Percentiles rank a stretch among this genome's conserved stretches.
These are phyloP conservation scores for Chaetomium fimeti DNA, from an alignment of 495 filamentous ascomycete genomes.

Conservation along the genomic window DNA sequence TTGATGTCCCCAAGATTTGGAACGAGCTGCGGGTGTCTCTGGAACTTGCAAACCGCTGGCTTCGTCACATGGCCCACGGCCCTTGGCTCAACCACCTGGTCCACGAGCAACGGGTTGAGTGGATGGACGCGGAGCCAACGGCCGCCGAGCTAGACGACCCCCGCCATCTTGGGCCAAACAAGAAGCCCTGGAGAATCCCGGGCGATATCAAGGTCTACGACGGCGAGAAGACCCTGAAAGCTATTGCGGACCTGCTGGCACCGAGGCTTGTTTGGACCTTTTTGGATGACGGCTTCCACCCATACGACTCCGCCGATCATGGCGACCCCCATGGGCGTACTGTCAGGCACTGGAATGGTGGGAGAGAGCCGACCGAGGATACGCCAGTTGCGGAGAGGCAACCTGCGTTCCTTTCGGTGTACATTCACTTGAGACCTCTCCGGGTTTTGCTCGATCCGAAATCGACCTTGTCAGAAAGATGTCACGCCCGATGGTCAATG, in stretches of 20 bases:
- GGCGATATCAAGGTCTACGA: not conserved
- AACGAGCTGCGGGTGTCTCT: not conserved
- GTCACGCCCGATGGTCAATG: not conserved
- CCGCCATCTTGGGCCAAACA: not conserved
- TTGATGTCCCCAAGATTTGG: conserved; percentile 11
- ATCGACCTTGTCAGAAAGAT: conserved; percentile 14
- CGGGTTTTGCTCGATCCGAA: conserved; percentile 14
- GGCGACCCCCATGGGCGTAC: not conserved
- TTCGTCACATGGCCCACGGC: conserved; percentile 5
- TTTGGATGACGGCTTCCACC: not conserved
- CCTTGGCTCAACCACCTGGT: not conserved
- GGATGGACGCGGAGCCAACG: not conserved
- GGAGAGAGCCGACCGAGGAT: not conserved
- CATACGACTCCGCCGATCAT: not conserved
- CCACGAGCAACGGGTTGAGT: not conserved
- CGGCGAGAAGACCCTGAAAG: not conserved
- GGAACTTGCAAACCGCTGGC: conserved; percentile 16
- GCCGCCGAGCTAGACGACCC: not conserved
- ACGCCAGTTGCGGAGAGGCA: not conserved
- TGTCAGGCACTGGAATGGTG: not conserved
- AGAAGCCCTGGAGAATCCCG: conserved; percentile 3
- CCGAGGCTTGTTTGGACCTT: conserved; percentile 8
- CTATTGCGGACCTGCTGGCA: not conserved
- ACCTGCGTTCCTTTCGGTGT: not conserved
- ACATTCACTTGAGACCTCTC: conserved; percentile 6